Evolutionary conservation across 139 green algal genomes (phyloP).

Genomic region (Chlorella sp.): DNA sequence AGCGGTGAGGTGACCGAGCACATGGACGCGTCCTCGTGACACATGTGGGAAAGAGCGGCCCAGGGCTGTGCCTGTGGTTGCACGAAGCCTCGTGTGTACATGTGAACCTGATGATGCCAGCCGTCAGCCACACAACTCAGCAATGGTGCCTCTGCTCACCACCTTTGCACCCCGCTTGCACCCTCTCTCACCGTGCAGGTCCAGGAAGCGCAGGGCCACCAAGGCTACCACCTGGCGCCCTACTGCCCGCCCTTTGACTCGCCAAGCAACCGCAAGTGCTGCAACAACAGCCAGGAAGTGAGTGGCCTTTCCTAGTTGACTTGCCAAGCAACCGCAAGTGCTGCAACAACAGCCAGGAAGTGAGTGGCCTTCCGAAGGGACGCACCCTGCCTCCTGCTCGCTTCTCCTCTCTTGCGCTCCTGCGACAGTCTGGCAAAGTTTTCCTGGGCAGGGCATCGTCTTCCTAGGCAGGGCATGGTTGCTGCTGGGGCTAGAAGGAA

Average conservation of each 20-base stretch:
- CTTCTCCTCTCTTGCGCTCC: too few relatives aligned
- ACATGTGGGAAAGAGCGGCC: background rate
- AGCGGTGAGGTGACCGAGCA: too few relatives aligned
- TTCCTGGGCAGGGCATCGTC: too few relatives aligned
- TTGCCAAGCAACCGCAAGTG: slow-evolving; percentile 43
- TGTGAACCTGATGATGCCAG: too few relatives aligned
- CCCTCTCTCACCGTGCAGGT: slow-evolving; percentile 28
- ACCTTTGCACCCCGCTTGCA: background rate
- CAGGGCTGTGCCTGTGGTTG: background rate
- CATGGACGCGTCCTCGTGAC: too few relatives aligned
- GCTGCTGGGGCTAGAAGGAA: too few relatives aligned
- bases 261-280: slow-evolving; percentile 52
- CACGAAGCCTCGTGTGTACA: background rate
- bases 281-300: slow-evolving; percentile 47
- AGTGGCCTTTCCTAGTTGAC: slow-evolving; percentile 16
- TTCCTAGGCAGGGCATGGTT: too few relatives aligned
- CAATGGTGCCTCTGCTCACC: background rate
- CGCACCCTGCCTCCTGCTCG: too few relatives aligned
- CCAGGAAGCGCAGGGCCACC: slow-evolving; percentile 14
- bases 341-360: slow-evolving; percentile 54
- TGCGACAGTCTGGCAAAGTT: too few relatives aligned
- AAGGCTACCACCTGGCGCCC: slow-evolving; percentile 43
- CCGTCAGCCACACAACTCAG: too few relatives aligned
- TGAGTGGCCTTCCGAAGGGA: too few relatives aligned
- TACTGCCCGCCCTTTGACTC: slow-evolving; percentile 33